Percentiles rank a stretch among this genome's conserved stretches.
phyloP scores from a whole-genome alignment of 768 basidiomycete species.

The Pleurotus tuber-regium region DNA sequence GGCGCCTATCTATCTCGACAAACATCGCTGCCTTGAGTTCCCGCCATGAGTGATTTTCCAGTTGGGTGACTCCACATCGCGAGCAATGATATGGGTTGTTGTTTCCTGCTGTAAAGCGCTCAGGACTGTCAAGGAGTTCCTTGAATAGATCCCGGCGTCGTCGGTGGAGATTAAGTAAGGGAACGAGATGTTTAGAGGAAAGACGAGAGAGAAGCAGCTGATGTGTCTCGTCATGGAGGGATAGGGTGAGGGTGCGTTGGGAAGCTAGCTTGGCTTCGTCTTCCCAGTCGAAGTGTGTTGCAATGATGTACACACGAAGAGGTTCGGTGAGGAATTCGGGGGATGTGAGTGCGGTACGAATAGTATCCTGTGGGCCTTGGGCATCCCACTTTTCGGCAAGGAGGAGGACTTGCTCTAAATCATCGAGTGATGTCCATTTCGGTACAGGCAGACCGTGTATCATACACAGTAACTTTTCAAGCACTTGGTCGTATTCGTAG shows the following conservation, averaged over 20 bases:
- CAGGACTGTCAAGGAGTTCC: constrained; percentile 52
- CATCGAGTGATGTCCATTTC: constrained; percentile 46
- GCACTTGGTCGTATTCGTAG: constrained; percentile 40
- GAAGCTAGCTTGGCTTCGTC: constrained; percentile 57
- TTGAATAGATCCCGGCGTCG: constrained; percentile 49
- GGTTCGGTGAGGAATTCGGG: constrained; percentile 45
- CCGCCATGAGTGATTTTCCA: constrained; percentile 63
- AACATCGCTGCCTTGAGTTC: constrained; percentile 56
- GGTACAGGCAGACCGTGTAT: constrained; percentile 53
- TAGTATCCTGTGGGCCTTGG: constrained; percentile 53
- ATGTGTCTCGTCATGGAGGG: constrained; percentile 42
- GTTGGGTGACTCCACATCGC: constrained; percentile 46
- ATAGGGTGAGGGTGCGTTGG: constrained; percentile 51
- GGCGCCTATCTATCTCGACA: constrained; percentile 56
- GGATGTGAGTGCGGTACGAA: constrained; percentile 50
- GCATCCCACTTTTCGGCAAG: constrained; percentile 74
- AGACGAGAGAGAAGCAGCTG: constrained; percentile 44
- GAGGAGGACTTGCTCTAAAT: constrained; percentile 50
- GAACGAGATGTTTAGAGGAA: constrained; percentile 48
- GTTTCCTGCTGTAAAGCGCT: constrained; percentile 55
- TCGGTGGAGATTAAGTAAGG: constrained; percentile 57
- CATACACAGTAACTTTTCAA: constrained; percentile 56
- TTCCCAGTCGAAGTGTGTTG: constrained; percentile 61
- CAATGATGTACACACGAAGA: constrained; percentile 51
- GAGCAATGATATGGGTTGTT: constrained; percentile 45